These are phyloP conservation scores for Cladosporium velox DNA, from an alignment of 2,329 filamentous ascomycete genomes.

Conservation along the genomic window DNA sequence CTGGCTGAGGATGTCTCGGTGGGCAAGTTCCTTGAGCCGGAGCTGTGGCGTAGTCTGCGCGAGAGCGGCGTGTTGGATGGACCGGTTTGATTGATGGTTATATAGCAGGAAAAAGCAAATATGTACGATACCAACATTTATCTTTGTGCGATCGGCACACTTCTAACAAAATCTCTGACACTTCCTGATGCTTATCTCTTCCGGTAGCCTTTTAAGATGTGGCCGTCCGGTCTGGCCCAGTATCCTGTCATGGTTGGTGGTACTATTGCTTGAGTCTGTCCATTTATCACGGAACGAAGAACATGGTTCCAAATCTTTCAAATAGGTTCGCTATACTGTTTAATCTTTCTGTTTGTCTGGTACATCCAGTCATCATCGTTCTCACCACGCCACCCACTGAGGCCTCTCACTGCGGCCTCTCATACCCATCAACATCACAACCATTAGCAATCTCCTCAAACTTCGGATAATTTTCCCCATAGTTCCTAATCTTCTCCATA, in stretches of 20 bases:
- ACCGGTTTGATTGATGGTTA: conserved; percentile 5
- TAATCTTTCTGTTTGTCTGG: neutral
- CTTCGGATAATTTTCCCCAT: conserved; percentile 51
- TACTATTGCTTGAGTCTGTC: neutral
- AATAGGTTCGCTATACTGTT: neutral
- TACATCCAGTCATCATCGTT: neutral
- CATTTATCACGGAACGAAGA: neutral
- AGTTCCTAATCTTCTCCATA: conserved; percentile 53
- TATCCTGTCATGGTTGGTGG: neutral
- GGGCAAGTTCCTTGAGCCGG: conserved; percentile 93
- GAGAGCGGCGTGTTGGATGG: conserved; percentile 20
- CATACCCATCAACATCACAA: conserved; percentile 49
- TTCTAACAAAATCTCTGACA: neutral
- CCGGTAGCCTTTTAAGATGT: neutral
- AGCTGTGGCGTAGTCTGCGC: conserved; percentile 63
- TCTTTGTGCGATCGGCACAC: conserved; percentile 1
- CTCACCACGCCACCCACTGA: neutral
- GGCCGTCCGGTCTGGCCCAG: too few relatives aligned
- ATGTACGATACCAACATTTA: conserved; percentile 19
- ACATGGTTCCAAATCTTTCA: neutral
- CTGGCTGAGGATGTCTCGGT: conserved; percentile 93
- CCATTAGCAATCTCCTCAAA: conserved; percentile 54
- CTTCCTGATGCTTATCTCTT: neutral
- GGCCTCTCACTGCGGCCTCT: conserved; percentile 2
- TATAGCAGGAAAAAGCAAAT: neutral